Base-by-base conservation (phyloP, 176 grass and related monocot species). In the Musa schizocarpa region DNA sequence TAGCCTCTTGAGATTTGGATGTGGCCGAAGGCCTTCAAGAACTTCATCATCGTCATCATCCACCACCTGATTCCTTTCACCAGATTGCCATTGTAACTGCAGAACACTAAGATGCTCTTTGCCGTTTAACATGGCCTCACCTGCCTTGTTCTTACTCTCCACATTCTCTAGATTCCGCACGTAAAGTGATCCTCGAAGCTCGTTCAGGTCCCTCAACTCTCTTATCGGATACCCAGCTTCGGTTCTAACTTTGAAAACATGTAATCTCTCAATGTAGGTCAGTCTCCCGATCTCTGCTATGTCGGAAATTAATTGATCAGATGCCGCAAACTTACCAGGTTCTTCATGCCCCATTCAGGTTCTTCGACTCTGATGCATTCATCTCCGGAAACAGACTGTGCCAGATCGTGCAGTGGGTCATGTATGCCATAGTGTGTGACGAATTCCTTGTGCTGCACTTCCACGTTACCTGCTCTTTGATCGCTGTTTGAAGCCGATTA, bases 231-330 rank as follows among this genome's bases (percentile, higher is more conserved):
- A 19, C 16, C 52, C 62, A 16, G 78, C 26, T 61, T 74, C 53
- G 29, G 53, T 61, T 58, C n/a, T 61, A 26, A 62, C 48, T 67
- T 62, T 17, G 65, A 86, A 86, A 23, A 55, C 23, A 50, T 67
- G 6, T 78, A 77, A 72, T 25, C 50, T 53, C 62, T 81, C 79
- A 54, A 79, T 65, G 50, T 50, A 48, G 43, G 17, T 80, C 58
- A 85, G 62, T 22, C 57, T 85, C 14, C 81, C 81, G 58, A 83
- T 80, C 52, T 34, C 76, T 72, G 55, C 8, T 53, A 81, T 80
- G 24, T 11, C 16, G 52, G 69, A 74, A 19, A 82, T 19, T 27
- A 19, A 63, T 24, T 65, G 62, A 25, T 71, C 65, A 83, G 22
- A 22, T 22, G 73, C 70, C 77, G 54, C 71, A 82, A 66, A 23